Base-by-base conservation (phyloP, 2,329 filamentous ascomycete species). In the Sporothrix dimorphospora region DNA sequence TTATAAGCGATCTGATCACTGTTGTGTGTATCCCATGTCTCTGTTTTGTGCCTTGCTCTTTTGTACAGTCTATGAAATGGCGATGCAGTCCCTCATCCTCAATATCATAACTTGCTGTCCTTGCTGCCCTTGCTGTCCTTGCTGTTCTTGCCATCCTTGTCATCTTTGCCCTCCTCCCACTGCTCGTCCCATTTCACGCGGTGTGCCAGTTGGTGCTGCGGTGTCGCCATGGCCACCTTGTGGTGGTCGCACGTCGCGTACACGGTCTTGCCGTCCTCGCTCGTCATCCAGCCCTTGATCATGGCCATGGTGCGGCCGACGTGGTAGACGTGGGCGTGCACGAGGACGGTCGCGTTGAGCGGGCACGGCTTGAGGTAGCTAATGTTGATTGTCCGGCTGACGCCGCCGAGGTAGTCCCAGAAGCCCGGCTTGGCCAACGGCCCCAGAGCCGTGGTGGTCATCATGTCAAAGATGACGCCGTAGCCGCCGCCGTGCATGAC, bases 401-500 rank as follows among this genome's bases (percentile, higher is more conserved):
- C 84, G 4, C 85, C 85, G 1, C 83, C 85, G 69, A 86, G 79
- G 74, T 59, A 77, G 79, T 85, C 82, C 85, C 85, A 87, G 75
- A 81, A 86, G 2, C 83, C 84, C 0, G 83, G 82, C 47, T 79
- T 80, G 5, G 84, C 80, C 14, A 87, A 68, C 1, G 85, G 84
- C 53, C 84, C 85, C 21, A 87, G 78, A 0, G 85, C 84, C 14
- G 81, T 81, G 0, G 84, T 86, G 4, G 85, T 87, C 71, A 83
- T 82, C 78, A 88, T 85, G 76, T 90, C 88, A 73, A 87, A 87
- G 57, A 88, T 85, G 5, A 86, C 79, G 0, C 85, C 83, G 1
- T 85, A 85, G 2, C 85, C 85, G 7, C 86, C 86, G 24, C 86
- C 86, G 76, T 88, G 86, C 74, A 88, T 81, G 42, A 83, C 84